phyloP scores from a whole-genome alignment of 2,329 filamentous ascomycete genomes.

The Byssothecium circinans region DNA sequence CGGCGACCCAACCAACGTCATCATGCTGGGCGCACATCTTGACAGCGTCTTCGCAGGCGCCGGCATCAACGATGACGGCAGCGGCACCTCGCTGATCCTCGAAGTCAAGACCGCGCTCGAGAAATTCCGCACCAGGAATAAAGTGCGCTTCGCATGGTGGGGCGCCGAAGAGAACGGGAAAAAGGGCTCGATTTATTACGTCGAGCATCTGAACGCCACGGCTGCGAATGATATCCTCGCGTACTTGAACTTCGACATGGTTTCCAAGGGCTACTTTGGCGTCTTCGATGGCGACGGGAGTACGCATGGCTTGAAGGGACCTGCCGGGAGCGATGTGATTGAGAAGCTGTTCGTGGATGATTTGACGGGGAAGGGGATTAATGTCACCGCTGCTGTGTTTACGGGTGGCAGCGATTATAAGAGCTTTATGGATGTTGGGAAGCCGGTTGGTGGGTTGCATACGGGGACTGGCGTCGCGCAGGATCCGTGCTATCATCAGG shows the following conservation, averaged over 20 bases:
- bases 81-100: conserved; percentile 41
- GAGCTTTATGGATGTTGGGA: conserved; percentile 45
- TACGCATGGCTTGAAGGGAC: conserved; percentile 36
- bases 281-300: conserved; percentile 46
- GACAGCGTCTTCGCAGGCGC: conserved; percentile 43
- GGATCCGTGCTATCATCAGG: conserved; percentile 46
- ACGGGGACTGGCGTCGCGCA: conserved; percentile 45
- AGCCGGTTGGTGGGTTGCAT: conserved; percentile 45
- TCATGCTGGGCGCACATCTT: conserved; percentile 45
- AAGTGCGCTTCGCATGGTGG: conserved; percentile 47
- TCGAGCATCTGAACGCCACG: conserved; percentile 31
- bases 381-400: conserved; percentile 42
- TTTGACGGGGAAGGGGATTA: conserved; percentile 38
- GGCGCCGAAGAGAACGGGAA: conserved; percentile 46
- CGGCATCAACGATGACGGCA: conserved; percentile 48
- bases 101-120: conserved; percentile 43
- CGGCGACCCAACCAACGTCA: conserved; percentile 41
- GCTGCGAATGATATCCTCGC: conserved; percentile 43
- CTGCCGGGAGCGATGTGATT: conserved; percentile 37
- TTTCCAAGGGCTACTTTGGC: conserved; percentile 42
- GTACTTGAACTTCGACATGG: conserved; percentile 51
- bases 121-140: conserved; percentile 44
- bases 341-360: conserved; percentile 43
- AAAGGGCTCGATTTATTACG: conserved; percentile 45
- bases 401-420: conserved; percentile 46